A percentile compares a stretch with the other conserved stretches of the same genome.
These are phyloP conservation scores for Bromus sterilis DNA, from an alignment of 176 grass and related monocot genomes.

Conservation along the genomic window DNA sequence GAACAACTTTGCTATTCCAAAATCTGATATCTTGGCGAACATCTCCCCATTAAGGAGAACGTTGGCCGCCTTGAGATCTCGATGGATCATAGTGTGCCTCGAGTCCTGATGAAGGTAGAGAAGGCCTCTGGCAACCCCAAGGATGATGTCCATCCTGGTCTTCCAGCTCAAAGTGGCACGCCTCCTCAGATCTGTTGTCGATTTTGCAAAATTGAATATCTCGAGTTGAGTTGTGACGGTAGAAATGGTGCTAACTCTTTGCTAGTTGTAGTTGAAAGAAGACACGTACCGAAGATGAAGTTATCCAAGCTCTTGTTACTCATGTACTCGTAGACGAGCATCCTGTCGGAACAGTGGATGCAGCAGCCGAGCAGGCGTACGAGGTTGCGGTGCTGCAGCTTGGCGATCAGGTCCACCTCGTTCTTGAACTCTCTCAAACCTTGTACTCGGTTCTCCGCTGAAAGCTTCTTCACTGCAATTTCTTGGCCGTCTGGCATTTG, in stretches of 20 bases:
- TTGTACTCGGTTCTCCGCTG: conserved; percentile 17
- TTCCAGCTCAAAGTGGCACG: conserved; percentile 28
- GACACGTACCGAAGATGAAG: conserved; percentile 45
- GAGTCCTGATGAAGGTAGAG: conserved; percentile 70
- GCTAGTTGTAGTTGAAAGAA: no score
- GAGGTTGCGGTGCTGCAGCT: conserved; percentile 66
- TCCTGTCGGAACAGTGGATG: conserved; percentile 33
- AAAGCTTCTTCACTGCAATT: conserved; percentile 58
- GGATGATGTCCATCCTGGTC: conserved; percentile 46
- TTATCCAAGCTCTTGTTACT: conserved; percentile 56
- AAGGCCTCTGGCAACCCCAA: conserved; percentile 43
- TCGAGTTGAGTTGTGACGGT: neutral
- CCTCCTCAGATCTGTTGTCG: conserved; percentile 24
- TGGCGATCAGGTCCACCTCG: conserved; percentile 54
- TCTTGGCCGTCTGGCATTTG: conserved; percentile 41
- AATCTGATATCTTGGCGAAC: conserved; percentile 71
- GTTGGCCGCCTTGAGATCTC: conserved; percentile 59
- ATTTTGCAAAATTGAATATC: neutral
- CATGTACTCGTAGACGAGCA: conserved; percentile 58
- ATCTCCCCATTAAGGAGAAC: conserved; percentile 56
- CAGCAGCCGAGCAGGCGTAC: conserved; percentile 61
- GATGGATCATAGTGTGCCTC: conserved; percentile 46
- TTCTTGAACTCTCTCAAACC: conserved; percentile 59
- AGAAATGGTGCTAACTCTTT: neutral
- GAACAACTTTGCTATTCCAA: conserved; percentile 44